Evolutionary conservation across 768 basidiomycete genomes (phyloP), one percentile per base, ranked within the genome.

Genomic region (Lepiota brunneoincarnata): DNA sequence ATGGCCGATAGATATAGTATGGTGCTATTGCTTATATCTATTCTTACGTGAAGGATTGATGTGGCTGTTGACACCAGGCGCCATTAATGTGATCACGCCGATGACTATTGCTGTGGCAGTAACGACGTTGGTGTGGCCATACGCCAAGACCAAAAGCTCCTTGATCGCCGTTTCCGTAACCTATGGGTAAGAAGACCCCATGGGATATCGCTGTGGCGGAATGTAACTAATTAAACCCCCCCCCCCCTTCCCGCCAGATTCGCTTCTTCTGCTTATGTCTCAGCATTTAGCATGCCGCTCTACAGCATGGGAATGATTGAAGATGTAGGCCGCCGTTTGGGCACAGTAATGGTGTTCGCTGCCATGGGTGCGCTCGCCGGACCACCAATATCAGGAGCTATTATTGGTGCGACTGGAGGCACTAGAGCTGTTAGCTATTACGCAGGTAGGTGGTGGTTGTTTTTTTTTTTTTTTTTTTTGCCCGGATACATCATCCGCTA

Each of bases 331-430:
- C 72, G 80, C 21, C 75, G 84, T 23, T 69, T 75, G 2, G 84
- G 85, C 2, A 76, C 84, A 68, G 75, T 76, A 44, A 66, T 84
- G 63, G 77, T 75, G 18, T 70, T 82, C 54, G 56, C 76, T 12
- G 77, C 83, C 0, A 38, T 83, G 18, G 84, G 84, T 7, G 78
- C 82, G 0, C 67, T 86, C 6, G 72, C 72, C 2, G 85, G 85
- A 0, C 82, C 83, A 6, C 86, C 84, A 0, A 82, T 86, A 60
- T 83, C 83, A 3, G 83, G 86, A 1, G 80, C 78, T 2, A 82
- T 87, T 56, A 71, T 76, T 55, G 59, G 62, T 0, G 66, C 73
- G 0, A 77, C 82, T 5, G 72, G 72, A 14, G 71, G 75, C 0
- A 86, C 75, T 61, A 61, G 66, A 18, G 66, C 61, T 4, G 76